Evolutionary conservation across 352 stramenopile species (phyloP).

Genomic region (Phytophthora citrophthora): DNA sequence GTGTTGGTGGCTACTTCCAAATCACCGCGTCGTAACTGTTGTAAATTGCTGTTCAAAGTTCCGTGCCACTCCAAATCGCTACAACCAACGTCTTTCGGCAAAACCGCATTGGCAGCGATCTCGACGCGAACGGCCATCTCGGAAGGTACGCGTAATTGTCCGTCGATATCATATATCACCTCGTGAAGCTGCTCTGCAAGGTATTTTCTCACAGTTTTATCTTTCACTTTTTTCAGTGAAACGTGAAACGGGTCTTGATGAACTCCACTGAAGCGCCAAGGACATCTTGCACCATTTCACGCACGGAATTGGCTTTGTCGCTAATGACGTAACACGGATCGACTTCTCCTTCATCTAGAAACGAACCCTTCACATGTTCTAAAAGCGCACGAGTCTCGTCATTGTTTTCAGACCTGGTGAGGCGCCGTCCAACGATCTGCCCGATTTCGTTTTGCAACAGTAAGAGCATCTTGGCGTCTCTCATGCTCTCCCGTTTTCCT

Average conservation of each 20-base stretch:
- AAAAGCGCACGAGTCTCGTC: constrained; percentile 3
- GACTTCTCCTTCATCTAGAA: too few species aligned
- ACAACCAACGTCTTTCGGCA: background rate
- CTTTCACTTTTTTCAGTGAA: constrained; percentile 20
- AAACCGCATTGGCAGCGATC: too few species aligned
- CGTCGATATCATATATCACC: constrained; percentile 2
- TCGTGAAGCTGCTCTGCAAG: background rate
- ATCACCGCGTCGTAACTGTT: background rate
- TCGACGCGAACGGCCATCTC: background rate
- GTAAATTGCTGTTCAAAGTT: background rate
- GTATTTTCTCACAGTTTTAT: background rate
- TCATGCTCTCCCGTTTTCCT: constrained; percentile 7
- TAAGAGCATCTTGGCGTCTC: constrained; percentile 13
- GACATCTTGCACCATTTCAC: constrained; percentile 1
- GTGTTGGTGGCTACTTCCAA: background rate
- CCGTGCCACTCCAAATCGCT: background rate
- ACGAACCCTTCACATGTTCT: background rate
- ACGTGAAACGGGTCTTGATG: constrained; percentile 8
- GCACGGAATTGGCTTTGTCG: constrained; percentile 6
- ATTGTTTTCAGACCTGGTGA: constrained; percentile 1
- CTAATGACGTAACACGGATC: background rate
- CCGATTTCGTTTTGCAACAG: constrained; percentile 17
- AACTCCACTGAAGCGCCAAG: background rate
- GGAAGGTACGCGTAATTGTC: background rate
- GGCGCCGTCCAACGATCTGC: constrained; percentile 2